Percentiles rank a stretch among this genome's conserved stretches.
Evolutionary conservation across 2,329 filamentous ascomycete genomes (phyloP).

Genomic region (Aotearoamyces nothofagi): DNA sequence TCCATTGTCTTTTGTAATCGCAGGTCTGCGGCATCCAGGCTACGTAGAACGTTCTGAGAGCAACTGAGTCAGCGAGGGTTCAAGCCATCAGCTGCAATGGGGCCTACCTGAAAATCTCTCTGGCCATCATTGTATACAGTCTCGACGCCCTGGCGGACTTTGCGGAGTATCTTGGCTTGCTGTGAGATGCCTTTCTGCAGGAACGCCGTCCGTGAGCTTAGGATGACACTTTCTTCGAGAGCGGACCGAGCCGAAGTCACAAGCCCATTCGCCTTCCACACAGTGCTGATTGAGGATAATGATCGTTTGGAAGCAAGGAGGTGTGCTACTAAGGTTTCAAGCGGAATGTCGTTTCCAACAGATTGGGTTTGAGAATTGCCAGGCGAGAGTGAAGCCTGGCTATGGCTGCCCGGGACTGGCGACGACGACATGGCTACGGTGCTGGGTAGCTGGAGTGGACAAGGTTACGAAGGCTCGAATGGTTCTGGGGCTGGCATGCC

Average conservation of each 20-base stretch:
- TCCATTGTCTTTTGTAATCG: constrained; percentile 52
- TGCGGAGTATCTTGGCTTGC: constrained; percentile 35
- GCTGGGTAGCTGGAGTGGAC: no score
- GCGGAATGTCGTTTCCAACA: constrained; percentile 15
- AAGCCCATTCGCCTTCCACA: constrained; percentile 77
- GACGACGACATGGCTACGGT: no score
- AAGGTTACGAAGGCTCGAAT: no score
- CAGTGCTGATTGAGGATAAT: constrained; percentile 66
- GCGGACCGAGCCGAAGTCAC: constrained; percentile 60
- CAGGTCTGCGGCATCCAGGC: constrained; percentile 50
- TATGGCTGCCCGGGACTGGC: constrained; percentile 7
- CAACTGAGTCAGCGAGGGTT: constrained; percentile 3
- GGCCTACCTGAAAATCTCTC: constrained; percentile 34
- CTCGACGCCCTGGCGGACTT: constrained; percentile 34
- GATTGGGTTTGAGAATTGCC: constrained; percentile 10
- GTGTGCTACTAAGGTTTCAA: constrained; percentile 71
- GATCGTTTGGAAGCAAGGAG: constrained; percentile 80
- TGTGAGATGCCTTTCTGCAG: constrained; percentile 44
- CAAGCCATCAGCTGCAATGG: not conserved
- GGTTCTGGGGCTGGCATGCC: no score
- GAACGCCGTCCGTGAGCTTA: constrained; percentile 56
- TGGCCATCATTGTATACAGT: constrained; percentile 41
- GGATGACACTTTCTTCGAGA: constrained; percentile 63
- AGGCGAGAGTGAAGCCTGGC: constrained; percentile 14
- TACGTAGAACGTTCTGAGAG: constrained; percentile 36